Conservation (phyloP, 805 yeast species). For the Jamesozyma lodderae region DNA sequence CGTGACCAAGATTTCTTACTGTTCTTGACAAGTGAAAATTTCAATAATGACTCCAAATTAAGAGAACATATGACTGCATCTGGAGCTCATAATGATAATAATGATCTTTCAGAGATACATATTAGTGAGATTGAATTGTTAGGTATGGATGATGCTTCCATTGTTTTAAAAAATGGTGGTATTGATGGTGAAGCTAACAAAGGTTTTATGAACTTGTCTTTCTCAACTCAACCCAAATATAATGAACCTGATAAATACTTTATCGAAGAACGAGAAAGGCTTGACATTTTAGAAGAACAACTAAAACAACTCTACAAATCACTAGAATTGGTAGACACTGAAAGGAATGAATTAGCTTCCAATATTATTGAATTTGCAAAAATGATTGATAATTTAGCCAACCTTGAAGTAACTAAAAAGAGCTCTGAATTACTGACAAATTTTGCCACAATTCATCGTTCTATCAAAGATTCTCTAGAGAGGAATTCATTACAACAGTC, state of each 20-base stretch:
- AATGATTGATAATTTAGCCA: constrained; percentile 52
- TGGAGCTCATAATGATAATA: constrained; percentile 37
- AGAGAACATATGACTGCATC: constrained; percentile 54
- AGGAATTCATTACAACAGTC: constrained; percentile 79
- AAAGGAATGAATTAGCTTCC: constrained; percentile 62
- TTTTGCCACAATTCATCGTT: constrained; percentile 63
- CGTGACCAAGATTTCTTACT: constrained; percentile 67
- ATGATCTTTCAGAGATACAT: constrained; percentile 31
- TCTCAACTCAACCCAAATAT: constrained; percentile 58
- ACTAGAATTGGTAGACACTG: constrained; percentile 62
- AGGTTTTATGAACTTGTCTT: constrained; percentile 63
- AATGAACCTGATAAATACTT: constrained; percentile 76
- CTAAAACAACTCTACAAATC: constrained; percentile 60
- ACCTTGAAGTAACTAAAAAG: constrained; percentile 61
- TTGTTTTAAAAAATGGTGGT: constrained; percentile 23
- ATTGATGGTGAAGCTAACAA: constrained; percentile 47
- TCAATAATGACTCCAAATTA: constrained; percentile 58
- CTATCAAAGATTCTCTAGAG: constrained; percentile 64
- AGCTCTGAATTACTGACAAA: constrained; percentile 56
- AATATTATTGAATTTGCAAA: constrained; percentile 61
- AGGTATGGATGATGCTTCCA: constrained; percentile 28
- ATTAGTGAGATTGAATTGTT: constrained; percentile 27
- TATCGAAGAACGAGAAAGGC: constrained; percentile 53
- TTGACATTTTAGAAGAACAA: constrained; percentile 66
- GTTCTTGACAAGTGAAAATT: constrained; percentile 69